These are phyloP conservation scores for Oxyria digyna DNA, from an alignment of 148 eudicot genomes.

Conservation along the genomic window DNA sequence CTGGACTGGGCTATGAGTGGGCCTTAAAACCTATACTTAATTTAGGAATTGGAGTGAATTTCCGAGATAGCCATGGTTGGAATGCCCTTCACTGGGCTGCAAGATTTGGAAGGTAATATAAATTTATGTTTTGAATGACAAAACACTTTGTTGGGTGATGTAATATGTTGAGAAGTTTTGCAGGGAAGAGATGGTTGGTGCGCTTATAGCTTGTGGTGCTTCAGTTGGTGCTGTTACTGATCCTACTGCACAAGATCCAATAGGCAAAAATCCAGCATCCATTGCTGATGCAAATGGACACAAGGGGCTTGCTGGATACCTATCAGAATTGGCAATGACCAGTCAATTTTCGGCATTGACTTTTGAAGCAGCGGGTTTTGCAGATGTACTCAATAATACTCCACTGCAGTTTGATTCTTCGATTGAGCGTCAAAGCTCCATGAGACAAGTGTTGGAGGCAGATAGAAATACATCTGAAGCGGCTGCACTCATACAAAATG, in stretches of 20 bases:
- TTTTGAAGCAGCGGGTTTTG: conserved; percentile 49
- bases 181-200: conserved; percentile 90
- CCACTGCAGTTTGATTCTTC: background rate
- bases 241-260: conserved; percentile 62
- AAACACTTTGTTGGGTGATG: background rate
- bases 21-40: conserved; percentile 65
- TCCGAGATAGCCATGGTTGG: conserved; percentile 92
- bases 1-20: conserved; percentile 89
- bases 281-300: conserved; percentile 65
- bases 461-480: conserved; percentile 75
- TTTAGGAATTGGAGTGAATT: conserved; percentile 69
- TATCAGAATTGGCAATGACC: conserved; percentile 74
- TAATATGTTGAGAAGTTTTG: background rate
- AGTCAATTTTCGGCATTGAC: conserved; percentile 80
- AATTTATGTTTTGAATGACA: background rate
- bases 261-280: conserved; percentile 73
- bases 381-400: conserved; percentile 39
- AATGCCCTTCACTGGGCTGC: conserved; percentile 99
- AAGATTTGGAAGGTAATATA: conserved; percentile 70
- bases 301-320: conserved; percentile 87
- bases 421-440: conserved; percentile 43
- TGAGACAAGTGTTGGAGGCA: conserved; percentile 60
- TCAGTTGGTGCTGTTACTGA: conserved; percentile 81
- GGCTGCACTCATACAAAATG: conserved; percentile 88
- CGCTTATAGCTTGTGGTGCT: conserved; percentile 82